phyloP scores from a whole-genome alignment of 345 rosid genomes.

The Hibiscus syriacus region DNA sequence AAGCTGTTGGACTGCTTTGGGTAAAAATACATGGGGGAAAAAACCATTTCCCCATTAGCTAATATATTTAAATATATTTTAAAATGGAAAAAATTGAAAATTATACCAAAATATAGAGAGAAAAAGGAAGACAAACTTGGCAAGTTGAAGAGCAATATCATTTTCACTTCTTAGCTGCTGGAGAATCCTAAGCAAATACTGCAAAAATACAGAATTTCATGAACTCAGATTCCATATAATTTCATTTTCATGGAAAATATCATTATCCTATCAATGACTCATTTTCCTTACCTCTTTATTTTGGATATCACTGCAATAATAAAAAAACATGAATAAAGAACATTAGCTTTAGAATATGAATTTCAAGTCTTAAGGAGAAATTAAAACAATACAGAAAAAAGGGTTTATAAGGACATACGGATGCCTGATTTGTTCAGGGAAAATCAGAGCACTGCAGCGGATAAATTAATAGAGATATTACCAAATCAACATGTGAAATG shows the following conservation, averaged over 20 bases:
- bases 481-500: background rate
- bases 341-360: background rate
- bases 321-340: background rate
- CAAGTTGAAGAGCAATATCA: constrained; percentile 43
- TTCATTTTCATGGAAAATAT: background rate
- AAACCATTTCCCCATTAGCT: background rate
- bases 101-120: background rate
- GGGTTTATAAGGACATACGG: constrained; percentile 17
- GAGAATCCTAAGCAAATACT: constrained; percentile 47
- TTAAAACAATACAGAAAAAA: background rate
- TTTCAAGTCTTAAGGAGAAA: background rate
- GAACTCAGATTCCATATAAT: background rate
- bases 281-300: constrained; percentile 45
- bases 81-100: background rate
- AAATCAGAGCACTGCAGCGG: constrained; percentile 39
- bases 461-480: background rate
- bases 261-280: background rate
- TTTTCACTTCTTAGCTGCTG: constrained; percentile 45
- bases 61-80: background rate
- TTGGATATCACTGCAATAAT: constrained; percentile 34
- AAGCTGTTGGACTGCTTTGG: constrained; percentile 38
- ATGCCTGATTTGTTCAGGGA: constrained; percentile 32
- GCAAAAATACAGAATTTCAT: constrained; percentile 1
- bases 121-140: constrained; percentile 30
- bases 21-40: background rate